These are phyloP conservation scores for Syzygium syzygioides DNA, from an alignment of 441 rosid species.

Conservation along the genomic window DNA sequence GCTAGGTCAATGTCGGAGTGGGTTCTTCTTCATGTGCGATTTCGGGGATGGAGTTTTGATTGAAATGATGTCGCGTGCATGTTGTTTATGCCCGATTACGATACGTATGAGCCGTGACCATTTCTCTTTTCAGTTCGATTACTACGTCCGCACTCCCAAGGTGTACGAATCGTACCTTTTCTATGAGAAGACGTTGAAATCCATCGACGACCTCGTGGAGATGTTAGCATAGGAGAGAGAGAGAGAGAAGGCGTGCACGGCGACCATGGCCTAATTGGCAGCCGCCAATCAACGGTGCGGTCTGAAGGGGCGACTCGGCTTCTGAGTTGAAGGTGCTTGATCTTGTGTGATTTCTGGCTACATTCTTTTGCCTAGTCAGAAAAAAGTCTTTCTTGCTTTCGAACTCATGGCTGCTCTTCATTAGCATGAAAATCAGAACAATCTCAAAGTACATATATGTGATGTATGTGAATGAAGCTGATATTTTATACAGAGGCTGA, in stretches of 20 bases:
- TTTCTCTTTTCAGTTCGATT: constrained; percentile 45
- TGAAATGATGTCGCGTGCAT: background rate
- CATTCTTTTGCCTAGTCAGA: background rate
- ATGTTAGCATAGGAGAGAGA: constrained; percentile 23
- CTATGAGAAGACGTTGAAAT: constrained; percentile 82
- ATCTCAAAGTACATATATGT: background rate
- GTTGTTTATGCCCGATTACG: background rate
- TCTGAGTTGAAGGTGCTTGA: background rate
- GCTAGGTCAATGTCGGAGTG: too few species aligned
- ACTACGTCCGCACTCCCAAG: constrained; percentile 65
- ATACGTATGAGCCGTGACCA: background rate
- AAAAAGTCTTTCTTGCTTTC: background rate
- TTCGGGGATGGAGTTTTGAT: background rate
- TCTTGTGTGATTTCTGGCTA: background rate
- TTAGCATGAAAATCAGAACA: background rate
- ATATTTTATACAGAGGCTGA: background rate
- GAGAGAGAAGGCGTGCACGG: background rate
- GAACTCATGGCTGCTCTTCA: background rate
- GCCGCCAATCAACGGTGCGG: background rate
- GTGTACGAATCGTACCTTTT: constrained; percentile 81
- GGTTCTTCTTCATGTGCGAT: background rate
- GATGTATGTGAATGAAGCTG: background rate
- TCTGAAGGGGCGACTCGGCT: background rate
- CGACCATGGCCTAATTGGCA: background rate
- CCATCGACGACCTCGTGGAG: constrained; percentile 64